Evolutionary conservation across 176 grass and related monocot species (phyloP).

Genomic region (Musa schizocarpa): DNA sequence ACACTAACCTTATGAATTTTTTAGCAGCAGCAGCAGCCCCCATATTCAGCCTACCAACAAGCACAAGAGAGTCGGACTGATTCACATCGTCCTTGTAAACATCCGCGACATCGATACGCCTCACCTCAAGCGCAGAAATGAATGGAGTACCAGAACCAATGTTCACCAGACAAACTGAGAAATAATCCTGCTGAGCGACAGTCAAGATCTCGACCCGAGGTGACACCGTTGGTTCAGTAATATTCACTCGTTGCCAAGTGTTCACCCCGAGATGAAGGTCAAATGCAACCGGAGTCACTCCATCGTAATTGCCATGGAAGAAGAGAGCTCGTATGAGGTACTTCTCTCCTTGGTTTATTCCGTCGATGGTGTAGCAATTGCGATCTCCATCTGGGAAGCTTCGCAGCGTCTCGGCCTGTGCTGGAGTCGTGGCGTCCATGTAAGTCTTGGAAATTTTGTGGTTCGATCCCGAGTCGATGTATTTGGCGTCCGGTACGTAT

Average conservation of each 20-base stretch:
- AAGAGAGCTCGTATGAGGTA: background rate
- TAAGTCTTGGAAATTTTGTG: background rate
- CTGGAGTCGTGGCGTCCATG: no score
- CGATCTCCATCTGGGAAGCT: slow-evolving; percentile 3
- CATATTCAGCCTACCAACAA: no score
- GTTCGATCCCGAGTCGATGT: background rate
- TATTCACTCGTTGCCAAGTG: background rate
- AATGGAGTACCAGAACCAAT: slow-evolving; percentile 40
- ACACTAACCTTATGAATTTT: no score
- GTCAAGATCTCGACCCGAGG: background rate
- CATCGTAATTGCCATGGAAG: slow-evolving; percentile 6
- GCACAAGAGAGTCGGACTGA: no score
- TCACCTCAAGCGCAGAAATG: slow-evolving; percentile 45
- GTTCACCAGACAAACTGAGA: slow-evolving; percentile 46
- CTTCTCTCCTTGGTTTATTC: background rate
- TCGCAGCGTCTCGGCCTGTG: background rate
- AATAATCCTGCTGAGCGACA: slow-evolving; percentile 16
- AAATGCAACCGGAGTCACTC: background rate
- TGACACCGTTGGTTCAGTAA: rapidly evolving
- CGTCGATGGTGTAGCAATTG: slow-evolving; percentile 5
- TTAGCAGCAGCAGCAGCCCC: no score
- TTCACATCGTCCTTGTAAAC: no score
- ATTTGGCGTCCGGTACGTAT: background rate
- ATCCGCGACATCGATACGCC: background rate
- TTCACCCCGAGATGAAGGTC: background rate